Percentiles rank a stretch among this genome's conserved stretches.
These are phyloP conservation scores for Saccharum officinarum DNA, from an alignment of 176 grass and related monocot species.

Conservation along the genomic window DNA sequence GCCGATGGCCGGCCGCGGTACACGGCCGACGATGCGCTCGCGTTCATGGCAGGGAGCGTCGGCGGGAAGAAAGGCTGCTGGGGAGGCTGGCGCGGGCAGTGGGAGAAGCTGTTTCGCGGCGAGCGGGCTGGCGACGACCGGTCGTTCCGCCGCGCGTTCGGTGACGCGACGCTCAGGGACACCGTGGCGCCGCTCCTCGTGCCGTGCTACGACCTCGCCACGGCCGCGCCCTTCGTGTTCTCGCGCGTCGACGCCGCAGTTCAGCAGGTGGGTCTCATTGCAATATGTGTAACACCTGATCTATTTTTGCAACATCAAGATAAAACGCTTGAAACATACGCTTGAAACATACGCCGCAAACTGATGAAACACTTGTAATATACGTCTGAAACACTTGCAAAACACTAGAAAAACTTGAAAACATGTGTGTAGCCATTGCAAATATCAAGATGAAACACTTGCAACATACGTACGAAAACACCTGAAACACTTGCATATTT, in stretches of 20 bases:
- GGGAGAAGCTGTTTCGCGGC: constrained; percentile 34
- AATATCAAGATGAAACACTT: no score
- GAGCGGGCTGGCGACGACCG: not conserved
- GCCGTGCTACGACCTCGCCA: constrained; percentile 79
- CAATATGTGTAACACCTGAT: no score
- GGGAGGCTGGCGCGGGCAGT: constrained; percentile 15
- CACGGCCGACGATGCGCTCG: constrained; percentile 57
- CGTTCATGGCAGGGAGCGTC: constrained; percentile 30
- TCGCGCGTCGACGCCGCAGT: constrained; percentile 81
- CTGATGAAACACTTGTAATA: no score
- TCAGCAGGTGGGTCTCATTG: no score
- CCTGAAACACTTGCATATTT: no score
- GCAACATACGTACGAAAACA: no score
- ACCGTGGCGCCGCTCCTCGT: constrained; percentile 69
- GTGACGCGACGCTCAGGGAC: constrained; percentile 73
- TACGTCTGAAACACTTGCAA: no score
- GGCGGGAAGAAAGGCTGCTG: constrained; percentile 33
- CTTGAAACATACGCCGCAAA: no score
- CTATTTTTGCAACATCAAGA: no score
- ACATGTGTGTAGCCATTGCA: no score
- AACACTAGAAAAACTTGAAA: no score
- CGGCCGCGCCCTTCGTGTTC: constrained; percentile 73
- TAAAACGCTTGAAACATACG: no score
- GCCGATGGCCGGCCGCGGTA: constrained; percentile 58
- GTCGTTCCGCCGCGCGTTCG: constrained; percentile 52